Conservation (phyloP, 2,329 filamentous ascomycete species). For the Penicillium thymicola region DNA sequence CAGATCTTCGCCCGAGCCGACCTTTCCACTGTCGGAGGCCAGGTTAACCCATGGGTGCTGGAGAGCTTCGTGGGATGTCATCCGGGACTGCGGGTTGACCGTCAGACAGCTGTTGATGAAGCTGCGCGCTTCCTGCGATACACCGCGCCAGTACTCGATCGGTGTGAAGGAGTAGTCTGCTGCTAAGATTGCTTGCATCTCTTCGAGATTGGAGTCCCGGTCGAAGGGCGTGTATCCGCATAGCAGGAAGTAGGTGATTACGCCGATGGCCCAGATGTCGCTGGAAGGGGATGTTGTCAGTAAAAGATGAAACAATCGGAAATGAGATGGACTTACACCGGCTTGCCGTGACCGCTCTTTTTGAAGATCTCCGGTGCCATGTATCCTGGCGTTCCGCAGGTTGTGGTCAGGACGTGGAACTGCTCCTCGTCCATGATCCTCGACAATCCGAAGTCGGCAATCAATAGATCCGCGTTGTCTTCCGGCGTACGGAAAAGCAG, state of each 20-base stretch:
- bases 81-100: constrained; percentile 78
- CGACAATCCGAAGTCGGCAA: constrained; percentile 93
- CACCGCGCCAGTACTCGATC: constrained; percentile 92
- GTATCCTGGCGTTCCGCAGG: constrained; percentile 95
- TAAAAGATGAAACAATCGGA: background rate
- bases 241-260: constrained; percentile 97
- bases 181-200: constrained; percentile 97
- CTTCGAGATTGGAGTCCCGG: constrained; percentile 93
- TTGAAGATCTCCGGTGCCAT: constrained; percentile 99
- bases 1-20: constrained; percentile 51
- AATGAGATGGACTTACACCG: constrained; percentile 59
- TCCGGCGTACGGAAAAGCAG: constrained; percentile 94
- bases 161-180: constrained; percentile 96
- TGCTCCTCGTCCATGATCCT: constrained; percentile 99
- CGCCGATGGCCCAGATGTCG: constrained; percentile 96
- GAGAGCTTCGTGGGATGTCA: constrained; percentile 80
- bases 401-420: constrained; percentile 96
- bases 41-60: constrained; percentile 64
- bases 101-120: constrained; percentile 93
- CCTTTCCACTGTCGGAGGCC: constrained; percentile 45
- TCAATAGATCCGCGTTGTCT: constrained; percentile 93
- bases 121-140: constrained; percentile 79
- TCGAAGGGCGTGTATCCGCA: constrained; percentile 99
- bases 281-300: constrained; percentile 35
- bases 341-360: constrained; percentile 96